Evolutionary conservation across 1,284 basidiomycete genomes (phyloP).

Genomic region (Ceratobasidium sp.): DNA sequence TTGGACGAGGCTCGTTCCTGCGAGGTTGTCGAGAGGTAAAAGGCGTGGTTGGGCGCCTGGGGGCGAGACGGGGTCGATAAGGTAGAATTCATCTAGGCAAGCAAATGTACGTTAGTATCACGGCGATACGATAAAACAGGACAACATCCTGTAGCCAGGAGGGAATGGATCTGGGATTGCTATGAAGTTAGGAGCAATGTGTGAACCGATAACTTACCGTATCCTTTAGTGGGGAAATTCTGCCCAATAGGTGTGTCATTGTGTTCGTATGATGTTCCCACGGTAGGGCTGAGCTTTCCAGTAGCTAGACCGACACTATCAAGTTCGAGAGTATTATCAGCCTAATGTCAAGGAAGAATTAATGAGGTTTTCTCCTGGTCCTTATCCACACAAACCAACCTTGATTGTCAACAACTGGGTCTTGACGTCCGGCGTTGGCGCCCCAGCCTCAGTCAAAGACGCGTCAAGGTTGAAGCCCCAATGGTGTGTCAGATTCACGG

Average conservation of each 20-base stretch:
- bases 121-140: not conserved
- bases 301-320: constrained; percentile 59
- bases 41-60: constrained; percentile 54
- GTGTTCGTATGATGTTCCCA: constrained; percentile 60
- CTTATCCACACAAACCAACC: constrained; percentile 47
- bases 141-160: constrained; percentile 8
- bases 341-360: constrained; percentile 49
- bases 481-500: constrained; percentile 78
- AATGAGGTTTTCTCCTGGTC: not conserved
- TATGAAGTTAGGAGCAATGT: constrained; percentile 9
- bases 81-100: constrained; percentile 67
- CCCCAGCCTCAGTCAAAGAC: constrained; percentile 56
- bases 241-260: constrained; percentile 62
- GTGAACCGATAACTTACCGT: constrained; percentile 54
- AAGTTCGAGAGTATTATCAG: constrained; percentile 62
- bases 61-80: constrained; percentile 54
- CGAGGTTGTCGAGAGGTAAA: constrained; percentile 47
- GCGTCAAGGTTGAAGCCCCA: constrained; percentile 83
- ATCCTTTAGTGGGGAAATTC: constrained; percentile 61
- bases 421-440: constrained; percentile 58
- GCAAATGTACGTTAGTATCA: constrained; percentile 17
- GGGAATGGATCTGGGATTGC: not conserved
- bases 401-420: constrained; percentile 65
- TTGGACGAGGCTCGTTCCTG: constrained; percentile 54
- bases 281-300: constrained; percentile 58